A percentile compares a stretch with the other conserved stretches of the same genome.
Evolutionary conservation across 352 stramenopile species (phyloP).

Genomic region (Pythium oligandrum): DNA sequence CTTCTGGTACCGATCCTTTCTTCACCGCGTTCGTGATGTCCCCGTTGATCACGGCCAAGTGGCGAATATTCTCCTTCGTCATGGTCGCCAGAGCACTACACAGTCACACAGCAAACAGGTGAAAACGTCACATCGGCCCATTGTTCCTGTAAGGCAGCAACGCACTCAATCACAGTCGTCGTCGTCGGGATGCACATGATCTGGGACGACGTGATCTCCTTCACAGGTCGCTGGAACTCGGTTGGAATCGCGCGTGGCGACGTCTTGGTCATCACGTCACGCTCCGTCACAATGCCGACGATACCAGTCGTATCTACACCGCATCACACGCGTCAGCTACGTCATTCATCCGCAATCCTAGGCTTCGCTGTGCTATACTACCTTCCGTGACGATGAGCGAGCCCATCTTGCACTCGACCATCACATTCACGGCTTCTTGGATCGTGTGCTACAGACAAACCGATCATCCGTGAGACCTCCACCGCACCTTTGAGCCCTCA

Average conservation of each 20-base stretch:
- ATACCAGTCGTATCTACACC: constrained; percentile 29
- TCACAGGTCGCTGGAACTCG: constrained; percentile 48
- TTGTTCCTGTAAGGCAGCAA: constrained; percentile 1
- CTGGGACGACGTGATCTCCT: constrained; percentile 81
- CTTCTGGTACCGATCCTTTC: constrained; percentile 68
- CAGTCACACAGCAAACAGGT: background rate
- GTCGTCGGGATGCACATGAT: constrained; percentile 82
- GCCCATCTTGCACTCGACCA: constrained; percentile 77
- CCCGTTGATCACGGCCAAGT: constrained; percentile 77
- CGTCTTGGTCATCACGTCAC: constrained; percentile 76
- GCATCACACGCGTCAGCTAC: background rate
- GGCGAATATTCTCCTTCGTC: constrained; percentile 84
- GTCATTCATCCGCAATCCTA: no score
- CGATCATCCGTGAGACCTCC: constrained; percentile 1
- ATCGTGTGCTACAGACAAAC: constrained; percentile 50
- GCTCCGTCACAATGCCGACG: constrained; percentile 81
- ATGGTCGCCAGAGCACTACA: constrained; percentile 73
- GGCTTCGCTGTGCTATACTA: constrained; percentile 1
- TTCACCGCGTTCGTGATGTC: constrained; percentile 70
- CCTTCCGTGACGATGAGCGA: constrained; percentile 79
- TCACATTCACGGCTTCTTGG: constrained; percentile 67
- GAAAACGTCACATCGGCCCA: background rate
- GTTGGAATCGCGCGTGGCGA: constrained; percentile 40
- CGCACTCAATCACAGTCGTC: constrained; percentile 79
- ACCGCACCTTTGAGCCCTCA: background rate